Evolutionary conservation across 257 asterid genomes (phyloP).

Genomic region (Gentiana macrophylla): DNA sequence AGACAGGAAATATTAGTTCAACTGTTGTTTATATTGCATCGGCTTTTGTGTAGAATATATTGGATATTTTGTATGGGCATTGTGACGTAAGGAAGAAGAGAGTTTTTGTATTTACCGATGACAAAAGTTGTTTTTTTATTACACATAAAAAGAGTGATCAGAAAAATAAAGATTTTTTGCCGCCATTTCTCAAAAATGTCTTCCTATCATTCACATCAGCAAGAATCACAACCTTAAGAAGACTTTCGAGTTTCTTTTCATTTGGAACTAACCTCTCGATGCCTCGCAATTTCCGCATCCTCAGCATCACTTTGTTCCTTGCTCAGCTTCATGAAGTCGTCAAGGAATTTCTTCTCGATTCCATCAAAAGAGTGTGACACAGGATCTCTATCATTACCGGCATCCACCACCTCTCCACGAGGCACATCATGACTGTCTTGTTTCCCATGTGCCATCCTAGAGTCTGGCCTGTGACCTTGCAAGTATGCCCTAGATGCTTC

Average conservation of each 20-base stretch:
- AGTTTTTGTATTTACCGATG: too few relatives aligned
- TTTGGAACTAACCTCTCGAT: slow-evolving; percentile 63
- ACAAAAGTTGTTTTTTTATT: too few relatives aligned
- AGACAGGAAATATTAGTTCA: too few relatives aligned
- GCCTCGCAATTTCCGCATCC: slow-evolving; percentile 88
- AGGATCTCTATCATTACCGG: slow-evolving; percentile 63
- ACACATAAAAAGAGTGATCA: too few relatives aligned
- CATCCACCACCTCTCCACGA: slow-evolving; percentile 66
- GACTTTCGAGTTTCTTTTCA: slow-evolving; percentile 4
- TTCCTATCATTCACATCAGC: too few relatives aligned
- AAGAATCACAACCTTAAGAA: neutral
- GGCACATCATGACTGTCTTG: slow-evolving; percentile 58
- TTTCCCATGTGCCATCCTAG: slow-evolving; percentile 45
- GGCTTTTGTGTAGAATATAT: too few relatives aligned
- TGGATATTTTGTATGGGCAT: too few relatives aligned
- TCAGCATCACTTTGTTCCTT: slow-evolving; percentile 88
- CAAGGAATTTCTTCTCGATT: slow-evolving; percentile 71
- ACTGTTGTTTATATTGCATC: too few relatives aligned
- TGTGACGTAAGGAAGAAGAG: too few relatives aligned
- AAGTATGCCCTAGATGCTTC: slow-evolving; percentile 67
- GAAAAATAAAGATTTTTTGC: too few relatives aligned
- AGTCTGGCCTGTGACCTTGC: slow-evolving; percentile 70
- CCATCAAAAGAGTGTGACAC: slow-evolving; percentile 49
- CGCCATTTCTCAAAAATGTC: too few relatives aligned
- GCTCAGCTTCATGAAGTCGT: slow-evolving; percentile 80